Base-by-base conservation (phyloP, 1,139 yeast species). In the Saccharomycopsis hybrid region DNA sequence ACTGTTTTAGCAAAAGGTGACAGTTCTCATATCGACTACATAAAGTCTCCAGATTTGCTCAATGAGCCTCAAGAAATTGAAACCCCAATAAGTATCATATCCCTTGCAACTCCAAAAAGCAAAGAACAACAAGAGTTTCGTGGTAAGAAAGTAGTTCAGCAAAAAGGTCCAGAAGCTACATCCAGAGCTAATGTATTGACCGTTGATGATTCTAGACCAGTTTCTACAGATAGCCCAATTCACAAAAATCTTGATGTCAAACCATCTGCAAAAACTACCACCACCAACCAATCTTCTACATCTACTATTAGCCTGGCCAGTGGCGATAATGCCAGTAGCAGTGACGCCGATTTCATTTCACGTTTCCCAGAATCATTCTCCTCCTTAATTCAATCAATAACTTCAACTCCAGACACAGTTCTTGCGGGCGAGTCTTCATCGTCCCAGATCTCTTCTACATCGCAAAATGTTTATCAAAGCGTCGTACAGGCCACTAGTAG, bases 51-150 rank as follows among this genome's bases (percentile, higher is more conserved):
- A 5, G 37, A 48, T 24, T 27, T 37, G 38, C 13, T 30, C 2
- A 35, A 4, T 8, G 27, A 31, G 35, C 32, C 24, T 11, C 4
- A 45, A 29, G 41, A 33, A 5, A 46, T 49, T 29, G 46, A 49
- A 43, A 47, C 50, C 39, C 53, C 50, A 2, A 38, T 43, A 37
- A 27, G 38, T n/a, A 47, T 47, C 18, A 27, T 47, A n/a, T 33
- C 41, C 28, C 18, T 38, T 13, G 8, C 5, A 25, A 40, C 43
- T 7, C 43, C 43, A 40, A 40, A 5, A 7, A 9, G 25, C 25
- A 28, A 40, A 28, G n/a, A 40, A 36, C 39, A 36, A 24, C 18
- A 36, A 36, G 41, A 43, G 27, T 43, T 43, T 37, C 46, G 31
- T 7, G 46, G 46, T 13, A 43, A 43, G 35, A 30, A 30, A 43